phyloP scores from a whole-genome alignment of 371 early-diverging fungal genomes.

The Saksenaea vasiformis region DNA sequence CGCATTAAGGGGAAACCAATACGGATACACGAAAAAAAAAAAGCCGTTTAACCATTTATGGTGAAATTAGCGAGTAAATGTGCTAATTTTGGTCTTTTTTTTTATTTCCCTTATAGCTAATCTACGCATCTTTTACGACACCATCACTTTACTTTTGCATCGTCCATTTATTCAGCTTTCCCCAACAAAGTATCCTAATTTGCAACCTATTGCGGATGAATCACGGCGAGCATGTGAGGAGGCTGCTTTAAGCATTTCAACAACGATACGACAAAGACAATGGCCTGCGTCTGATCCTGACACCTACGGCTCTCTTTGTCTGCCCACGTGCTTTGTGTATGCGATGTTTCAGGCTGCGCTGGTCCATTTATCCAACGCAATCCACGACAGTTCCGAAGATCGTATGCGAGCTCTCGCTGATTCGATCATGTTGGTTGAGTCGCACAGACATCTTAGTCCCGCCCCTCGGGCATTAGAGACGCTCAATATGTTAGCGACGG shows the following conservation, averaged over 20 bases:
- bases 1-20: not conserved
- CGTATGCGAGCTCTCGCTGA: slow-evolving; percentile 17
- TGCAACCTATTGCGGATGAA: slow-evolving; percentile 31
- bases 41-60: slow-evolving; percentile 8
- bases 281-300: slow-evolving; percentile 24
- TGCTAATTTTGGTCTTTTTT: slow-evolving; percentile 8
- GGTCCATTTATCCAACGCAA: slow-evolving; percentile 32
- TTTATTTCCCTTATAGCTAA: slow-evolving; percentile 34
- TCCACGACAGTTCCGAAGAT: slow-evolving; percentile 26
- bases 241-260: slow-evolving; percentile 31
- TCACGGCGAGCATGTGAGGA: slow-evolving; percentile 34
- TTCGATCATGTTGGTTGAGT: slow-evolving; percentile 26
- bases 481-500: slow-evolving; percentile 30
- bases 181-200: slow-evolving; percentile 14
- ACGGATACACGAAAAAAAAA: slow-evolving; percentile 17
- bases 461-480: slow-evolving; percentile 40
- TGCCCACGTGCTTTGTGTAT: slow-evolving; percentile 51
- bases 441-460: slow-evolving; percentile 28
- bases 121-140: slow-evolving; percentile 55
- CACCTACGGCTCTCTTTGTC: slow-evolving; percentile 30
- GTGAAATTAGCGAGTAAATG: slow-evolving; percentile 9
- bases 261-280: slow-evolving; percentile 29
- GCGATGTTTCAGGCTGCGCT: slow-evolving; percentile 48
- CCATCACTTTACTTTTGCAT: slow-evolving; percentile 53
- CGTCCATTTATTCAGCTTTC: slow-evolving; percentile 51